Conservation (phyloP, 805 yeast species). For the Cyberlindnera euphorbiiphila region DNA sequence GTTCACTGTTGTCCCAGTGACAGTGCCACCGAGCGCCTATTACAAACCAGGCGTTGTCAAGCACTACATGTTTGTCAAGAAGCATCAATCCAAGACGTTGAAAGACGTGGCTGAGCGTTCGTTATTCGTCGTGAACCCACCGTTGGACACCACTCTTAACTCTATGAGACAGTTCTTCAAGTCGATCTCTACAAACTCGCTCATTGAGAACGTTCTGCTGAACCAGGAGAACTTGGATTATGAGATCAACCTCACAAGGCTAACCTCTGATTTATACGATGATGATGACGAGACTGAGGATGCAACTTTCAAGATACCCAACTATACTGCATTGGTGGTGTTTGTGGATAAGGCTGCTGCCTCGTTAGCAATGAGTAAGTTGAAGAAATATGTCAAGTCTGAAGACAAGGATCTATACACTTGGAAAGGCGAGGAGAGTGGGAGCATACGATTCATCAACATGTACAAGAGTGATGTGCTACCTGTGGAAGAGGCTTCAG, state of each 20-base stretch:
- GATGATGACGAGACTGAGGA: slow-evolving; percentile 26
- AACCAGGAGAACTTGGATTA: slow-evolving; percentile 41
- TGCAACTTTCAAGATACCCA: slow-evolving; percentile 50
- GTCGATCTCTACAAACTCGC: slow-evolving; percentile 59
- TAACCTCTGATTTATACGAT: slow-evolving; percentile 55
- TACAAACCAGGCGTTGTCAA: slow-evolving; percentile 24
- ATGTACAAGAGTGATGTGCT: slow-evolving; percentile 38
- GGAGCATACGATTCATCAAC: slow-evolving; percentile 39
- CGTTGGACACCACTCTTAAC: slow-evolving; percentile 52
- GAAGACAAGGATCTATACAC: slow-evolving; percentile 29
- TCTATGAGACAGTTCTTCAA: slow-evolving; percentile 55
- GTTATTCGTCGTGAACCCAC: slow-evolving; percentile 75
- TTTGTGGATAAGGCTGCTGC: slow-evolving; percentile 70
- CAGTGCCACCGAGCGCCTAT: slow-evolving; percentile 31
- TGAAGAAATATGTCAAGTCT: slow-evolving; percentile 49
- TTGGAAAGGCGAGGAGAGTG: slow-evolving; percentile 32
- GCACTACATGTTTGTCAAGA: slow-evolving; percentile 65
- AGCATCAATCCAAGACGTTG: slow-evolving; percentile 47
- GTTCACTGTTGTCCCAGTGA: slow-evolving; percentile 47
- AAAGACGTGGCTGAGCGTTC: slow-evolving; percentile 48
- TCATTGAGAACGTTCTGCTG: slow-evolving; percentile 47
- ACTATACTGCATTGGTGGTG: slow-evolving; percentile 68
- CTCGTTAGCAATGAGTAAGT: slow-evolving; percentile 58
- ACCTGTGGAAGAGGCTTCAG: slow-evolving; percentile 46
- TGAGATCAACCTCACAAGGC: slow-evolving; percentile 49